Base-by-base conservation (phyloP, 441 rosid species). In the Melastoma candidum region DNA sequence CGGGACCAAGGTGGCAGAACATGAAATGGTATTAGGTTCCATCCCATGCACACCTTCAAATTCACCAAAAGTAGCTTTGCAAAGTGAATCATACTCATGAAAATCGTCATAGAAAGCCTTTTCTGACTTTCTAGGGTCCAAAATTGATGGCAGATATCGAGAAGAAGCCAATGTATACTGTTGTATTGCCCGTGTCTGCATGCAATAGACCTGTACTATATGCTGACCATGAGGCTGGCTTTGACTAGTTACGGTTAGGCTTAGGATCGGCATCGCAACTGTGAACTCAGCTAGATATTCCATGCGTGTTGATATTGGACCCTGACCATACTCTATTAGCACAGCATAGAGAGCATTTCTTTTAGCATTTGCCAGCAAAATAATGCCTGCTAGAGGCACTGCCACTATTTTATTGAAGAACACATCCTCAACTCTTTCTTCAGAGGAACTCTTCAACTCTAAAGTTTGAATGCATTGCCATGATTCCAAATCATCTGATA, bases 341-440 rank as follows among this genome's bases (percentile, higher is more conserved):
- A 89, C 79, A 12, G 80, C 97, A 76, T 93, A 93, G 51, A 93
- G 79, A 57, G 90, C 84, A 67, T 87, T 89, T 76, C 74, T 86
- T 75, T 87, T 86, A 17, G 97, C 96, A 65, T 93, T 93, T 56
- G 96, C 97, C 58, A 93, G 69, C 64, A 93, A 66, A 65, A 83
- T 60, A 25, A 90, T 66, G 60, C 93, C 86, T 50, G 86, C 81
- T 60, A 56, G 82, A 63, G 93, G 71, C 58, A 87, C 70, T 25
- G 85, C 86, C 58, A 82, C 77, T 36, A 83, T 86, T 76, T 85
- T 93, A 71, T 87, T 89, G 59, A 89, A 89, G 71, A 93, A 86
- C 39, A 85, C 84, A 64, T 76, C 84, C 59, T 80, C 84, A 54
- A 71, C 67, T 47, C 58, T 65, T 48, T 85, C 67, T 61, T 76